Evolutionary conservation across 1,284 basidiomycete genomes (phyloP), one percentile per base, ranked within the genome.

Genomic region (Moesziomyces parantarcticus): DNA sequence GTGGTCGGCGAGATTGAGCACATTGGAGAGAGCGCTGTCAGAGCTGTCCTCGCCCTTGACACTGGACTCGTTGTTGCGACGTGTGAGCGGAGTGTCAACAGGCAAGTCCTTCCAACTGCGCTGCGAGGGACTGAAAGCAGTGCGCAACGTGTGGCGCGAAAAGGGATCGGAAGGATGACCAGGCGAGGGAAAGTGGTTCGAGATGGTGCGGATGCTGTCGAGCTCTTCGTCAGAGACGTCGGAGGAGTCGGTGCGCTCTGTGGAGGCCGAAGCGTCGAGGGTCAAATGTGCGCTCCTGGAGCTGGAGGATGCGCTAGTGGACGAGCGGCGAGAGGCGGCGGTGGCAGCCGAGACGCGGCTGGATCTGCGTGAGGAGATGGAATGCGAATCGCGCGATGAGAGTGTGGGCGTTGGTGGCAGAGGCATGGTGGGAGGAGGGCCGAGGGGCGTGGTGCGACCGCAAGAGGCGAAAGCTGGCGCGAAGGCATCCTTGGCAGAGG

Each of bases 391-490:
- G 3, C 54, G 34, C 21, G 56, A 50, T 6, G 59, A 47, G 3
- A 44, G 23, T 1, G 9, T 9, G 9, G 69, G 70, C 40, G 26
- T 56, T 9, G 70, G 70, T 1, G 70, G 70, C 3, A 73, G 56
- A 1, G 70, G 70, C 18, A 67, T 34, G 32, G 43, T 53, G 1
- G 70, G 70, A 7, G 70, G 70, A 36, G 70, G 70, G 11, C 64
- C 51, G 7, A 50, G 36, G 5, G 70, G 57, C 25, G 47, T 63
- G 46, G 56, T 29, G 14, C 42, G 13, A 5, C 23, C 23, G 22
- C 23, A 45, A 32, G 47, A 22, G 14, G 50, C 3, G 7, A 11
- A 8, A 5, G 29, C 39, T 44, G 41, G 6, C 6, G 16, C 4
- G 18, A n/a, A 11, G 13, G 13, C 13, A 20, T 54, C 51, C 20